Base-by-base conservation (phyloP, 768 basidiomycete species). In the Hypholoma fasciculare region DNA sequence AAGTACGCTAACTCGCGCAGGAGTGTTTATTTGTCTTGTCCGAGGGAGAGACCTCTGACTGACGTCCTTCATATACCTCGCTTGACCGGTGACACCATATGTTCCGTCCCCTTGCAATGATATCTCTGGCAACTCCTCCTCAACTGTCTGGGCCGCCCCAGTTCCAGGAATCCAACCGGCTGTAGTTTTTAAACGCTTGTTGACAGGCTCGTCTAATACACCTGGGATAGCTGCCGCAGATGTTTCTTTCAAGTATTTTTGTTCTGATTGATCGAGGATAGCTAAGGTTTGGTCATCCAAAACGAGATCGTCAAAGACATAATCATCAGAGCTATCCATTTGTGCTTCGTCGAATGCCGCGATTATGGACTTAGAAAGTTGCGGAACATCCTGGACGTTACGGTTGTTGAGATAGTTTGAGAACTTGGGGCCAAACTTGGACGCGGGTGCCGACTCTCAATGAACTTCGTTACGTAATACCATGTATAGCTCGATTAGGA, bases 301-400 rank as follows among this genome's bases (percentile, higher is more conserved):
- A 43, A 83, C 76, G 60, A 88, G 74, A 54, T 86, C 86, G 68
- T 88, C 87, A 62, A 78, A 75, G 69, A 80, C 78, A 67, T 86
- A 86, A 66, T 86, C 81, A 71, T 90, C 90, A 30, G 81, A 84
- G 72, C 82, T 82, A 63, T 81, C 74, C 86, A 88, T 89, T 34
- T 46, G 36, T 52, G 5, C 13, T 19, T 37, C 20, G 30, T 48
- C 13, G 36, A 11, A 13, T 30, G 11, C 4, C 13, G 39, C 13
- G n/a, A 14, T 19, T 14, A 16, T 42, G 34, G 34, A 17, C 26
- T 19, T 30, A 17, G 43, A 42, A 43, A 23, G 19, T 26, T 40
- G 17, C 26, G 40, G 52, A 23, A 20, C 54, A 54, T 54, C 43
- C 12, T 38, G 30, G 34, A 34, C 42, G 40, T 23, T 1, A 23